These are phyloP conservation scores for Thelonectria discophora DNA, from an alignment of 2,329 filamentous ascomycete species.

Conservation along the genomic window DNA sequence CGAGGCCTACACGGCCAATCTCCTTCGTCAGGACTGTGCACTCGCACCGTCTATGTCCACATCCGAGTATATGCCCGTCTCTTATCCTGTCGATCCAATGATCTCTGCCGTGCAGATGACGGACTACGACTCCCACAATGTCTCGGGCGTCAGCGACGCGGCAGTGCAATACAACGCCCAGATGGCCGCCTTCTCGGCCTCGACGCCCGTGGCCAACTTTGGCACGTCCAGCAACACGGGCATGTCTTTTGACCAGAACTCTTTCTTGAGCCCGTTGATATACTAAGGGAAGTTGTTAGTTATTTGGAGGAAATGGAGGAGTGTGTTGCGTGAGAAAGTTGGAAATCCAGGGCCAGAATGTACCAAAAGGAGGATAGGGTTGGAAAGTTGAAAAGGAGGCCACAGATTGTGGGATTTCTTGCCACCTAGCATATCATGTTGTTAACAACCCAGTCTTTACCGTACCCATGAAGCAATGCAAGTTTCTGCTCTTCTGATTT, in stretches of 20 bases:
- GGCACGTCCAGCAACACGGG: not conserved
- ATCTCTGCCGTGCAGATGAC: not conserved
- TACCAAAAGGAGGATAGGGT: no score
- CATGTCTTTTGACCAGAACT: not conserved
- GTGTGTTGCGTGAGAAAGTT: no score
- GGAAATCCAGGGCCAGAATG: no score
- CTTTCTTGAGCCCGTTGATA: not conserved
- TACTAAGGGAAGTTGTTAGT: not conserved
- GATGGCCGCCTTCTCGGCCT: no score
- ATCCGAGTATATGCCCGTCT: not conserved
- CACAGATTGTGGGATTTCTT: no score
- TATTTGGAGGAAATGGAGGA: no score
- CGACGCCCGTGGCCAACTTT: not conserved
- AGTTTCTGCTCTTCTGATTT: no score
- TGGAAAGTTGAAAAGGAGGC: no score
- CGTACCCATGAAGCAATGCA: no score
- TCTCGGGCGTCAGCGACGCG: not conserved
- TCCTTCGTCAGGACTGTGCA: not conserved
- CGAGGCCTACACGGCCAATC: not conserved
- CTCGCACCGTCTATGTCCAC: no score
- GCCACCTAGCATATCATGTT: no score
- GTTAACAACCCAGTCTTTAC: no score
- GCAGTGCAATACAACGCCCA: not conserved
- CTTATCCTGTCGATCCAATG: not conserved
- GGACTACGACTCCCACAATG: not conserved